phyloP scores from a whole-genome alignment of 345 rosid genomes.

The Adansonia digitata region DNA sequence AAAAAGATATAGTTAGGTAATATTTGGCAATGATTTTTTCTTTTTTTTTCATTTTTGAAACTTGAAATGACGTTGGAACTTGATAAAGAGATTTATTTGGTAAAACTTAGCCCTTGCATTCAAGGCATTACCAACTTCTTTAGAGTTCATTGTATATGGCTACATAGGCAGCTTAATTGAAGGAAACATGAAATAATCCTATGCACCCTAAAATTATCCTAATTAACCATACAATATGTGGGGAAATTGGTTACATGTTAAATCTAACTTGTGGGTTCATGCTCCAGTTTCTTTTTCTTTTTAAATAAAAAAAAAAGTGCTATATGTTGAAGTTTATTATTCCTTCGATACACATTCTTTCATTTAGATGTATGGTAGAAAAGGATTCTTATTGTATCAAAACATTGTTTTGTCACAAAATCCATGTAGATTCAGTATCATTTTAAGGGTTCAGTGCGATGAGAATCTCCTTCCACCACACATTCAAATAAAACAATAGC shows the following conservation, averaged over 20 bases:
- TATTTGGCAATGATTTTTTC: neutral
- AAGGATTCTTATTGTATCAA: too few species aligned
- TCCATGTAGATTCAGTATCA: too few species aligned
- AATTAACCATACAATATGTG: neutral
- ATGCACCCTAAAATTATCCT: neutral
- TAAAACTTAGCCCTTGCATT: neutral
- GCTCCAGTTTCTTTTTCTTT: neutral
- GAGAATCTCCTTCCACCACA: too few species aligned
- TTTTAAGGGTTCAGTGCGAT: too few species aligned
- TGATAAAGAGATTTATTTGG: neutral
- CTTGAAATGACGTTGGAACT: neutral
- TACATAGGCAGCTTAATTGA: neutral
- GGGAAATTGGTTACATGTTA: neutral
- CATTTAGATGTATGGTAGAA: too few species aligned
- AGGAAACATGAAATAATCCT: neutral
- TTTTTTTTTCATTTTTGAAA: neutral
- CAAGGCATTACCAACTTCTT: neutral
- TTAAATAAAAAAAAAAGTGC: too few species aligned
- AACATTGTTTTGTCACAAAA: too few species aligned
- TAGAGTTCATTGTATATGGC: neutral
- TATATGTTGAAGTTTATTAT: too few species aligned
- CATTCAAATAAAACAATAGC: too few species aligned
- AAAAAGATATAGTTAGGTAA: neutral
- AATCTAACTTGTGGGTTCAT: neutral
- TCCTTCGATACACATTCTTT: too few species aligned